A percentile compares a stretch with the other conserved stretches of the same genome.
These are phyloP conservation scores for Hymenoscyphus salicellus DNA, from an alignment of 2,329 filamentous ascomycete genomes.

Conservation along the genomic window DNA sequence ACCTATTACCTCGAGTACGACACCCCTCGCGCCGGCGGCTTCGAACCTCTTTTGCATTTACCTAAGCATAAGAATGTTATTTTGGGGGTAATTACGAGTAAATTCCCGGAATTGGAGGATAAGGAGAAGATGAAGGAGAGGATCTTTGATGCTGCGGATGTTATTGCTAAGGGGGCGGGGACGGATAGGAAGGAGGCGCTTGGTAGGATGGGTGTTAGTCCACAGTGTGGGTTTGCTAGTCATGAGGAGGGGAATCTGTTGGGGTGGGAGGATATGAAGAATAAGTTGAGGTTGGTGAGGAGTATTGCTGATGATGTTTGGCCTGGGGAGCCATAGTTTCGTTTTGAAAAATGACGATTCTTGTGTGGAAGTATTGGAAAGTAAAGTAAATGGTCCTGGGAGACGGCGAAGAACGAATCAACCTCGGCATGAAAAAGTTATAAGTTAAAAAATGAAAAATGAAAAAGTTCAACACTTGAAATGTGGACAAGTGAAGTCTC, in stretches of 20 bases:
- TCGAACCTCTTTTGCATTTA: constrained; percentile 61
- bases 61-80: constrained; percentile 63
- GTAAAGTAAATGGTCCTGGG: neutral
- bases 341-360: too few relatives aligned
- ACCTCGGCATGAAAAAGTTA: constrained; percentile 1
- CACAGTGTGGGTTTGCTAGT: constrained; percentile 72
- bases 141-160: constrained; percentile 63
- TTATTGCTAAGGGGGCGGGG: constrained; percentile 66
- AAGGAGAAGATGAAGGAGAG: constrained; percentile 60
- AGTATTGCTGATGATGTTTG: constrained; percentile 72
- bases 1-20: constrained; percentile 72
- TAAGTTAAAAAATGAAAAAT: neutral
- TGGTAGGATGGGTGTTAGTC: constrained; percentile 64
- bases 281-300: constrained; percentile 68
- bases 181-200: constrained; percentile 66
- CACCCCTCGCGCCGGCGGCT: constrained; percentile 61
- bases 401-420: constrained; percentile 5
- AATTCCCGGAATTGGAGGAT: constrained; percentile 61
- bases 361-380: neutral
- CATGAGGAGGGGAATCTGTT: constrained; percentile 65
- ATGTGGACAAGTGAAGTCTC: too few relatives aligned
- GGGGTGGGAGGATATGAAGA: constrained; percentile 69
- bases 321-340: constrained; percentile 37
- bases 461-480: neutral
- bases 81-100: constrained; percentile 64